phyloP scores from a whole-genome alignment of 176 grass and related monocot genomes.

The Carex cristatella region DNA sequence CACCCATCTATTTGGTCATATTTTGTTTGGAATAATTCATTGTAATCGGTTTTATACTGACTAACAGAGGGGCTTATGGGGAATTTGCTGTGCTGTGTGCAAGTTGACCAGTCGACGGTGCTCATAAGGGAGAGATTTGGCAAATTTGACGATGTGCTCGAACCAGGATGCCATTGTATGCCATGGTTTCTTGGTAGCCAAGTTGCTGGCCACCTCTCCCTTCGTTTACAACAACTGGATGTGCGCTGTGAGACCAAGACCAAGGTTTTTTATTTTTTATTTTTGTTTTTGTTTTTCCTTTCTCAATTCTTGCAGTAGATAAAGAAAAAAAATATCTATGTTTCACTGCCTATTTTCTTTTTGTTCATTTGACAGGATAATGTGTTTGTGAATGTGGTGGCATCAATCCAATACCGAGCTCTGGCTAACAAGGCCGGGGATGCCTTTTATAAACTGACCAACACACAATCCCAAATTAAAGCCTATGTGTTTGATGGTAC shows the following conservation, averaged over 20 bases:
- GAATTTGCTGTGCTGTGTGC: constrained; percentile 41
- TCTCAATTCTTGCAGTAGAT: not conserved
- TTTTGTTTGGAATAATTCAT: not conserved
- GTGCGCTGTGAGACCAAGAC: constrained; percentile 75
- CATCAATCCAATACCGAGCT: constrained; percentile 75
- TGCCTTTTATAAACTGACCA: constrained; percentile 82
- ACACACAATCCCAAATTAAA: constrained; percentile 81
- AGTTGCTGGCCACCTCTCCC: constrained; percentile 51
- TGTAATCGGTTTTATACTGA: not conserved
- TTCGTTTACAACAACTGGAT: constrained; percentile 68
- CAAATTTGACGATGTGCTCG: constrained; percentile 51
- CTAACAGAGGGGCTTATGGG: constrained; percentile 14
- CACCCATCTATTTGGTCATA: not conserved
- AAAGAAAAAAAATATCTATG: not conserved
- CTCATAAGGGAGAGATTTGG: constrained; percentile 57
- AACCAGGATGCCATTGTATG: constrained; percentile 47
- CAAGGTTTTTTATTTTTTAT: constrained; percentile 30
- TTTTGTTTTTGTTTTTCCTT: not conserved
- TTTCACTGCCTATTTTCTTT: constrained; percentile 1
- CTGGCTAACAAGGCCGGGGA: constrained; percentile 61
- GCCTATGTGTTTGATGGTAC: constrained; percentile 84
- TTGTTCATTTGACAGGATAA: constrained; percentile 55
- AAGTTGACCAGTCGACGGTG: constrained; percentile 61
- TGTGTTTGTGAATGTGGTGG: constrained; percentile 85
- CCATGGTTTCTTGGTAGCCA: constrained; percentile 41